phyloP scores from a whole-genome alignment of 2,329 filamentous ascomycete species.

The Atkinsonella hypoxylon region DNA sequence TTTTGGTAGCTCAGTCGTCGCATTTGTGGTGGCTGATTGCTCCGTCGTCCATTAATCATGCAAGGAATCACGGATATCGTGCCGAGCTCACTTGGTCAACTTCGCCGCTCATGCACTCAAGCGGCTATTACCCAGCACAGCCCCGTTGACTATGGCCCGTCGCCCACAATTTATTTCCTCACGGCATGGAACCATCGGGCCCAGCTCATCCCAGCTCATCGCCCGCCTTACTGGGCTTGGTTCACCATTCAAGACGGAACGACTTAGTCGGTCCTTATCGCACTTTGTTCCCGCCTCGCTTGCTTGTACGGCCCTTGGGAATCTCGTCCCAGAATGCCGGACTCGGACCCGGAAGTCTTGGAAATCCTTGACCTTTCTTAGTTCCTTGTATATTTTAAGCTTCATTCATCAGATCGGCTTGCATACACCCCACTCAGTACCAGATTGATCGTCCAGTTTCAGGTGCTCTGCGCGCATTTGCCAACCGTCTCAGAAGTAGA shows the following conservation, averaged over 20 bases:
- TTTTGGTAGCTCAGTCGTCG: not conserved
- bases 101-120: not conserved
- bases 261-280: not conserved
- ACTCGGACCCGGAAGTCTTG: not conserved
- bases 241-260: not conserved
- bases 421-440: not conserved
- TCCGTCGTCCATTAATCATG: not conserved
- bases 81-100: not conserved
- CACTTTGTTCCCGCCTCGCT: not conserved
- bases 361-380: not conserved
- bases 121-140: not conserved
- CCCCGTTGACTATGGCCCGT: not conserved
- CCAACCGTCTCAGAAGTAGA: not conserved
- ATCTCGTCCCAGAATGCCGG: not conserved
- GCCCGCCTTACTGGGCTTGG: not conserved
- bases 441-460: not conserved
- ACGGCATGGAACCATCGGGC: not conserved
- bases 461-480: not conserved
- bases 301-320: not conserved
- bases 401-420: not conserved
- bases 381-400: not conserved
- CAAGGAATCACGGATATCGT: not conserved
- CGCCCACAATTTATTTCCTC: conserved; percentile 1
- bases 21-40: not conserved
- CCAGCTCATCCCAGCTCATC: not conserved